A percentile compares a stretch with the other conserved stretches of the same genome.
phyloP scores from a whole-genome alignment of 2,329 filamentous ascomycete genomes.

The Laburnicola sp. region DNA sequence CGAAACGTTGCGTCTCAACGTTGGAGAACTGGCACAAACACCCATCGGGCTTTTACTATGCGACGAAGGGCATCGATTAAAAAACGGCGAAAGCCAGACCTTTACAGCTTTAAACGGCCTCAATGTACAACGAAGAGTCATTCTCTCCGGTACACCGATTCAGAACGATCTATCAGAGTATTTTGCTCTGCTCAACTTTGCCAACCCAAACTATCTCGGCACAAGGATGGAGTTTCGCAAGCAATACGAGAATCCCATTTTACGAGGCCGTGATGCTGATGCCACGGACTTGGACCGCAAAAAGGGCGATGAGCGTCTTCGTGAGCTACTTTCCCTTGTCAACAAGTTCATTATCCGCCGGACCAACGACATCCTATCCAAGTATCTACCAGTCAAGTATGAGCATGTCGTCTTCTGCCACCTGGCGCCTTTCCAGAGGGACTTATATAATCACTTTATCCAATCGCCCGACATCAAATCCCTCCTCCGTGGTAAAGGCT shows the following conservation, averaged over 20 bases:
- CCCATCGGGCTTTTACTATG: conserved; percentile 92
- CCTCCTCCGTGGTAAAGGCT: conserved; percentile 87
- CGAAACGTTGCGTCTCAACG: conserved; percentile 88
- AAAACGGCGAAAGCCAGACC: conserved; percentile 95
- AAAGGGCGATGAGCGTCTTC: conserved; percentile 79
- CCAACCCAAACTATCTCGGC: conserved; percentile 89
- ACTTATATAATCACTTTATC: conserved; percentile 96
- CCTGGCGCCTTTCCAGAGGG: conserved; percentile 86
- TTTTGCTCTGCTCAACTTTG: conserved; percentile 93
- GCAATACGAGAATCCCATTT: conserved; percentile 87
- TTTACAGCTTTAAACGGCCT: conserved; percentile 88
- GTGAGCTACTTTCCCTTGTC: conserved; percentile 79
- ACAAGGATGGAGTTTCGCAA: conserved; percentile 91
- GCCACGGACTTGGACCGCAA: conserved; percentile 80
- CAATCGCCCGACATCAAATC: conserved; percentile 93
- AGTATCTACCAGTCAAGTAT: conserved; percentile 97
- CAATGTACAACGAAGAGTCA: conserved; percentile 88
- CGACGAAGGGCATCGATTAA: conserved; percentile 93
- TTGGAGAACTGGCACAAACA: conserved; percentile 84
- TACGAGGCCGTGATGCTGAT: conserved; percentile 86
- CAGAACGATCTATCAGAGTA: conserved; percentile 99
- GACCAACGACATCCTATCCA: conserved; percentile 96
- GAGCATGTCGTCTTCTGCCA: conserved; percentile 99
- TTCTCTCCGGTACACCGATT: conserved; percentile 94
- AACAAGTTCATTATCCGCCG: conserved; percentile 99